Evolutionary conservation across 768 basidiomycete genomes (phyloP), one percentile per base, ranked within the genome.

Genomic region (Lactarius psammicola): DNA sequence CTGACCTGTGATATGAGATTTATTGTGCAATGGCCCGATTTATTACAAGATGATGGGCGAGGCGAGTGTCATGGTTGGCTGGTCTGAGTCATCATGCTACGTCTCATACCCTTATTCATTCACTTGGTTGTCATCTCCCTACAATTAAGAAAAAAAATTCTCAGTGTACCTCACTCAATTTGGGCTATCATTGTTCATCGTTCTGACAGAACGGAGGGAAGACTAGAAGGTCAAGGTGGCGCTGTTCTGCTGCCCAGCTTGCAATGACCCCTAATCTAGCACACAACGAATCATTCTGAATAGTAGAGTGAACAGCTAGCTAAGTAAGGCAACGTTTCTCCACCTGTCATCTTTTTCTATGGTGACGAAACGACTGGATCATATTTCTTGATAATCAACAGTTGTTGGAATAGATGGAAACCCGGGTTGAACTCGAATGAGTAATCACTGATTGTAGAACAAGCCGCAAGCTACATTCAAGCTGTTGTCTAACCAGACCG

Each of bases 11-110:
- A 72, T 38, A 20, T 42, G 70, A 91, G 91, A 38, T 97, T 98
- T 74, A 74, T 98, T 59, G 91, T 94, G 5, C 96, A 98, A 74
- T 98, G 96, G 96, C 87, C 89, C 23, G 78, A 83, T 57, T 74
- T 88, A 59, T 71, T 82, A 23, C 71, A 76, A 51, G 75, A 78
- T 57, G 73, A 73, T 60, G 72, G 75, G 54, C 78, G 75, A 42
- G 85, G 80, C 31, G 82, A 86, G 67, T 89, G 75, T 73, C 78
- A 74, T 38, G 89, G 87, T 33, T 88, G 87, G 78, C 78, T 92
- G 23, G 87, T 92, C 60, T 92, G 72, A 84, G 38, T 33, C 2
- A 33, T 51, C 7, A 23, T 30, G 23, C 42, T 8, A 30, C 4
- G 30, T 26, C 26, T 38, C 33, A 31, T 57, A 17, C 26, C 20